Conservation (phyloP, 2,329 filamentous ascomycete species). For the Scedosporium aurantiacum region DNA sequence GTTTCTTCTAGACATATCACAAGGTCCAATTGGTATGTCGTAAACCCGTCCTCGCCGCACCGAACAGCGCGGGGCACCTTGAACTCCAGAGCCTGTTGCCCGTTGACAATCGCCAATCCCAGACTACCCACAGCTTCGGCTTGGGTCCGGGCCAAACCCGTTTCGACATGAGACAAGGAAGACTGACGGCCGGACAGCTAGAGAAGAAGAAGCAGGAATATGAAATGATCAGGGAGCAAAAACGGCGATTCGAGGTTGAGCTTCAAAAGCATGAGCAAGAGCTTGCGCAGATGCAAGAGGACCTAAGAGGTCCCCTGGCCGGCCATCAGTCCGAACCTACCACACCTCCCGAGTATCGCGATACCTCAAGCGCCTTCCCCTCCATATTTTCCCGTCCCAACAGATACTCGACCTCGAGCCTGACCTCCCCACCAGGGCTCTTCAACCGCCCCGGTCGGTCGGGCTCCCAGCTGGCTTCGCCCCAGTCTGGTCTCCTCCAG, state of each 20-base stretch:
- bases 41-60: constrained; percentile 3
- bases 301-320: constrained; percentile 50
- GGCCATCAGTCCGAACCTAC: constrained; percentile 90
- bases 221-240: constrained; percentile 81
- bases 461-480: constrained; percentile 71
- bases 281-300: constrained; percentile 73
- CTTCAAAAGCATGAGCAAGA: constrained; percentile 84
- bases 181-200: constrained; percentile 43
- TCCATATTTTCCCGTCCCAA: constrained; percentile 74
- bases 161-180: constrained; percentile 6
- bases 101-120: constrained; percentile 1
- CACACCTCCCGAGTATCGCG: constrained; percentile 86
- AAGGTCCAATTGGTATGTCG: constrained; percentile 66
- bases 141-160: constrained; percentile 2
- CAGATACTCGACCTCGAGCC: constrained; percentile 78
- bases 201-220: constrained; percentile 92
- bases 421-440: constrained; percentile 69
- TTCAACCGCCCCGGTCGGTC: constrained; percentile 65
- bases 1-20: constrained; percentile 44
- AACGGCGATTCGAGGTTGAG: constrained; percentile 79
- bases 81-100: constrained; percentile 4
- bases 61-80: constrained; percentile 3
- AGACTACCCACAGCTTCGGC: constrained; percentile 1
- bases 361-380: constrained; percentile 59
- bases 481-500: constrained; percentile 52